These are phyloP conservation scores for Rosa multiflora DNA, from an alignment of 306 rosid genomes.

Conservation along the genomic window DNA sequence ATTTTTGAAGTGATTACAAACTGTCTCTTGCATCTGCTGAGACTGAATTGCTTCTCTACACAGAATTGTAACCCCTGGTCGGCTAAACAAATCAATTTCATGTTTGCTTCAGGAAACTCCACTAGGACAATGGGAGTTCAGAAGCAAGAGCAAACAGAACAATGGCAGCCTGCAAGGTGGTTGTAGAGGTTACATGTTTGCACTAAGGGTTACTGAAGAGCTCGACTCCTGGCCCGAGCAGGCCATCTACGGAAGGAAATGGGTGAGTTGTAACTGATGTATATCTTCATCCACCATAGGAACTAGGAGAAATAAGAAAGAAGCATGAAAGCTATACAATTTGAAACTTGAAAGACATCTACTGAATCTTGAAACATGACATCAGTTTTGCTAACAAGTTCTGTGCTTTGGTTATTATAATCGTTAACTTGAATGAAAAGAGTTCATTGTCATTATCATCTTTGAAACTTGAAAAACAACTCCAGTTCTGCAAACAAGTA, in stretches of 20 bases:
- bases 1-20: background rate
- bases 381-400: background rate
- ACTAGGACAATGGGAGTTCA: slow-evolving; percentile 33
- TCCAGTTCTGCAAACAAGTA: background rate
- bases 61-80: background rate
- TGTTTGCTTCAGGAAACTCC: slow-evolving; percentile 34
- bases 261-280: slow-evolving; percentile 27
- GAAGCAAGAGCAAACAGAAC: slow-evolving; percentile 40
- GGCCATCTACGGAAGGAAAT: slow-evolving; percentile 30
- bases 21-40: background rate
- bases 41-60: slow-evolving; percentile 4
- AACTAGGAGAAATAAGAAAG: background rate
- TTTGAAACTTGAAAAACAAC: background rate
- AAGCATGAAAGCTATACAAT: background rate
- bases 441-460: background rate
- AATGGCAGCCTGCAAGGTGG: slow-evolving; percentile 26
- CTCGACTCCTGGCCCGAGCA: slow-evolving; percentile 40
- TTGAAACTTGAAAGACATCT: background rate
- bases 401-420: background rate
- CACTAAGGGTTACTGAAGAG: slow-evolving; percentile 35
- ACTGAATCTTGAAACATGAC: background rate
- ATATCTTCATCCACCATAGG: background rate
- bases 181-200: slow-evolving; percentile 41
- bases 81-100: slow-evolving; percentile 6
- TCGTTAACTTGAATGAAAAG: background rate